Conservation (phyloP, 306 rosid species). For the Myrica gale region DNA sequence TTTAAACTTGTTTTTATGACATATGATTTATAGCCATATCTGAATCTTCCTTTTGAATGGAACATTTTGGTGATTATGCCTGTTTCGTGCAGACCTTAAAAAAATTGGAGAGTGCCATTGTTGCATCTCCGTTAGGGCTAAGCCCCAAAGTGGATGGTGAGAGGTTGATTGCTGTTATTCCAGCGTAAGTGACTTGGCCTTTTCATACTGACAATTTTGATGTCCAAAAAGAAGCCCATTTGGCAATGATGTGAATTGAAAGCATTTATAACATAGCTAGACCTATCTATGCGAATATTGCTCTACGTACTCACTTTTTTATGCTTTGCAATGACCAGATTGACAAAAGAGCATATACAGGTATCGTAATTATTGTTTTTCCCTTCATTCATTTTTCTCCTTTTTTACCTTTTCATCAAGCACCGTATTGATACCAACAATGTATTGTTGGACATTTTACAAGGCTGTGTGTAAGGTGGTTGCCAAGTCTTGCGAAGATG, state of each 20-base stretch:
- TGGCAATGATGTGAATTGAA: conserved; percentile 20
- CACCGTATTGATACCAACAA: not conserved
- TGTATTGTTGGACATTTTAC: conserved; percentile 28
- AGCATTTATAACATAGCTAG: not conserved
- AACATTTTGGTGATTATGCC: conserved; percentile 10
- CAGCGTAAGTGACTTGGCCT: conserved; percentile 64
- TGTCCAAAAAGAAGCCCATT: conserved; percentile 17
- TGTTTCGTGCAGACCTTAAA: conserved; percentile 57
- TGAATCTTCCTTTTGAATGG: conserved; percentile 9
- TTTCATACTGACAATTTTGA: conserved; percentile 12
- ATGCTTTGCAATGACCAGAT: conserved; percentile 48
- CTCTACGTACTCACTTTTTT: conserved; percentile 28
- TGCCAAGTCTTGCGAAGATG: conserved; percentile 81
- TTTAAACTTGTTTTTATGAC: not conserved
- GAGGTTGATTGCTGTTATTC: conserved; percentile 86
- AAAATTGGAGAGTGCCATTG: conserved; percentile 77
- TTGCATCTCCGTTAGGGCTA: conserved; percentile 81
- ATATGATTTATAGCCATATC: conserved; percentile 7
- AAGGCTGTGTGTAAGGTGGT: conserved; percentile 79
- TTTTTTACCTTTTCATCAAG: not conserved
- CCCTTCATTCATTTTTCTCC: conserved; percentile 5
- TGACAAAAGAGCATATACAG: conserved; percentile 94
- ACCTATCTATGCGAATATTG: not conserved
- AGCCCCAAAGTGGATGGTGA: conserved; percentile 83
- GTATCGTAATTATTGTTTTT: conserved; percentile 35